phyloP scores from a whole-genome alignment of 352 stramenopile species.

The Globisporangium yorkense region DNA sequence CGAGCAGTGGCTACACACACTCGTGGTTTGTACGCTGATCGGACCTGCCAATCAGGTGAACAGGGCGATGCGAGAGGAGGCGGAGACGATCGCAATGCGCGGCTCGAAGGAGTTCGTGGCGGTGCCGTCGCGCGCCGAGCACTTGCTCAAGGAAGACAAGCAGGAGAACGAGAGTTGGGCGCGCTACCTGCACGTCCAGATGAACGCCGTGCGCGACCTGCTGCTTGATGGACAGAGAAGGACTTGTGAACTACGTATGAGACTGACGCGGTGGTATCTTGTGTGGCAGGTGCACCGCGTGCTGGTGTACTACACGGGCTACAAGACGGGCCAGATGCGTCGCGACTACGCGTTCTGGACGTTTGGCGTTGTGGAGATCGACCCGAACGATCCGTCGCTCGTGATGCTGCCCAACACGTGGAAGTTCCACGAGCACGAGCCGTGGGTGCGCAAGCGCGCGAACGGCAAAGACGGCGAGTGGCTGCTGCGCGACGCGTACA shows the following conservation, averaged over 20 bases:
- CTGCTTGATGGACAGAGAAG: background rate
- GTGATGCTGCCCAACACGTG: constrained; percentile 71
- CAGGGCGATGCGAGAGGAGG: constrained; percentile 27
- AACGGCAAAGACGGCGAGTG: constrained; percentile 81
- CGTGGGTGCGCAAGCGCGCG: constrained; percentile 41
- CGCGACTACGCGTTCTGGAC: constrained; percentile 56
- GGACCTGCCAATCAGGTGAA: constrained; percentile 31
- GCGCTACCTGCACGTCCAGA: constrained; percentile 63
- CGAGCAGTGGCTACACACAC: background rate
- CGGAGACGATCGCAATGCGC: constrained; percentile 47
- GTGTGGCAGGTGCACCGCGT: constrained; percentile 48
- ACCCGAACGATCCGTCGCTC: constrained; percentile 62
- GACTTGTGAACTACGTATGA: too few relatives aligned
- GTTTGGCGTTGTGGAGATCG: constrained; percentile 62
- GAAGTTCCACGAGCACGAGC: constrained; percentile 61
- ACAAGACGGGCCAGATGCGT: constrained; percentile 73
- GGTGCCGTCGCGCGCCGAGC: constrained; percentile 18
- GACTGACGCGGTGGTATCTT: background rate
- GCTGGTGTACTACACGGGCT: constrained; percentile 81
- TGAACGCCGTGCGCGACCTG: constrained; percentile 45
- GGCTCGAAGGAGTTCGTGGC: constrained; percentile 32
- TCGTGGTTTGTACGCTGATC: constrained; percentile 2
- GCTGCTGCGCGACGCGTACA: constrained; percentile 47
- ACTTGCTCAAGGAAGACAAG: constrained; percentile 48
- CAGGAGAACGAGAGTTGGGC: constrained; percentile 45